Percentiles rank a stretch among this genome's conserved stretches.
Evolutionary conservation across 164 flowering plant genomes (phyloP).

Genomic region (Piper longum): DNA sequence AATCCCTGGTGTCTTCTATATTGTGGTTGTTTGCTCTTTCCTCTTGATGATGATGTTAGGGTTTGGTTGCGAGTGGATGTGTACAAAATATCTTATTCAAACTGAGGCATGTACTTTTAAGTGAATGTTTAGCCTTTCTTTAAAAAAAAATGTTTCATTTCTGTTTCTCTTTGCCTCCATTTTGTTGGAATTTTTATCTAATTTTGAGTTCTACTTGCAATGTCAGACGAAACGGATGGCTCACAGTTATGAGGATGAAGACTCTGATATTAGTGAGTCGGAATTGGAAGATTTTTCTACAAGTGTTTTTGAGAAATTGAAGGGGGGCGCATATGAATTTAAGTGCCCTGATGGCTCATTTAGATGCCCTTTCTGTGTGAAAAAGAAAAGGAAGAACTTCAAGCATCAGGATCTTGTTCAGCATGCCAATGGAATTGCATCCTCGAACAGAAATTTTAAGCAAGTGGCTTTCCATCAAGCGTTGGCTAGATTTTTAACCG

Average conservation of each 20-base stretch:
- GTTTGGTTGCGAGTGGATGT: too few relatives aligned
- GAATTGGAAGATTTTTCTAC: constrained; percentile 47
- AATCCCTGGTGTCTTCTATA: too few relatives aligned
- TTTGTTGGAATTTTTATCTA: too few relatives aligned
- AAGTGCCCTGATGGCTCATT: constrained; percentile 31
- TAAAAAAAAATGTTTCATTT: too few relatives aligned
- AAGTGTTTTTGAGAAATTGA: constrained; percentile 37
- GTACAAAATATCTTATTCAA: too few relatives aligned
- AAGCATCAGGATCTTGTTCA: constrained; percentile 58
- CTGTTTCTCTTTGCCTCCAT: too few relatives aligned
- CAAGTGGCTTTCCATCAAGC: constrained; percentile 71
- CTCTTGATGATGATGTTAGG: too few relatives aligned
- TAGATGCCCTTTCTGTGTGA: constrained; percentile 67
- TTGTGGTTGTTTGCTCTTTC: too few relatives aligned
- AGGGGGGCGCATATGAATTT: constrained; percentile 34
- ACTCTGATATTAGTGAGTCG: constrained; percentile 64
- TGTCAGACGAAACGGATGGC: constrained; percentile 9
- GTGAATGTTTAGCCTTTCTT: too few relatives aligned
- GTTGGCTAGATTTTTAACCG: constrained; percentile 49
- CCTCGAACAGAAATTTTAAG: constrained; percentile 43
- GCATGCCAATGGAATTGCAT: constrained; percentile 69
- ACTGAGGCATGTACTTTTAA: too few relatives aligned
- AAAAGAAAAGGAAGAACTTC: constrained; percentile 46
- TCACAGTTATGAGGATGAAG: constrained; percentile 34
- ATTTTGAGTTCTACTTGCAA: too few relatives aligned